Base-by-base conservation (phyloP, 768 basidiomycete genomes). In the Hydnomerulius pinastri region DNA sequence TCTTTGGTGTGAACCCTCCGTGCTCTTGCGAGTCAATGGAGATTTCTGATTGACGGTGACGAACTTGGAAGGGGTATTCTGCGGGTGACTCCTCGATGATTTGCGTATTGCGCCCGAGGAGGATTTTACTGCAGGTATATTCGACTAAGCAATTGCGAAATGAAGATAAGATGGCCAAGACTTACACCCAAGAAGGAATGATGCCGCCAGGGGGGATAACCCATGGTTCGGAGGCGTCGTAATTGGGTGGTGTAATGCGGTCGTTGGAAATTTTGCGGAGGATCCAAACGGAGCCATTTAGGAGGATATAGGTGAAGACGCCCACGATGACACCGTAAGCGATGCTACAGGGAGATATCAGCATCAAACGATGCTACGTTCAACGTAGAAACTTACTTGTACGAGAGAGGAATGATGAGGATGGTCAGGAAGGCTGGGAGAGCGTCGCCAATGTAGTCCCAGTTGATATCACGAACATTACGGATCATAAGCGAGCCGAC, bases 401-500 rank as follows among this genome's bases (percentile, higher is more conserved):
- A 87, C 12, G 86, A 81, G 17, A 90, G 69, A 9, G 88, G 88
- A 51, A 92, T 92, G 46, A 89, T 78, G 43, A 93, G 75, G 50
- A 94, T 72, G 0, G 87, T 88, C 41, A 94, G 68, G 76, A 94
- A 92, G 0, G 91, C 90, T 11, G 91, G 91, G 0, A 93, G 81
- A n/a, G 86, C 80, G 61, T 93, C 90, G 7, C 91, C 91, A 18
- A 89, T 77, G 63, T 92, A 94, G 61, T 86, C 77, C 91, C 91
- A 94, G 69, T 94, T 94, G 67, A 94, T 86, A 39, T 90, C 90
- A 27, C 82, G 77, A 18, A 90, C 87, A 58, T 90, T 92, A 63
- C 87, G 80, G 67, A 90, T 88, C 91, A 93, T 93, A 59, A 92
- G 74, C 13, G 86, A 87, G n/a, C 91, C 91, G 10, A 90, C 90